These are phyloP conservation scores for Fusarium burgessii DNA, from an alignment of 2,329 filamentous ascomycete species.

Conservation along the genomic window DNA sequence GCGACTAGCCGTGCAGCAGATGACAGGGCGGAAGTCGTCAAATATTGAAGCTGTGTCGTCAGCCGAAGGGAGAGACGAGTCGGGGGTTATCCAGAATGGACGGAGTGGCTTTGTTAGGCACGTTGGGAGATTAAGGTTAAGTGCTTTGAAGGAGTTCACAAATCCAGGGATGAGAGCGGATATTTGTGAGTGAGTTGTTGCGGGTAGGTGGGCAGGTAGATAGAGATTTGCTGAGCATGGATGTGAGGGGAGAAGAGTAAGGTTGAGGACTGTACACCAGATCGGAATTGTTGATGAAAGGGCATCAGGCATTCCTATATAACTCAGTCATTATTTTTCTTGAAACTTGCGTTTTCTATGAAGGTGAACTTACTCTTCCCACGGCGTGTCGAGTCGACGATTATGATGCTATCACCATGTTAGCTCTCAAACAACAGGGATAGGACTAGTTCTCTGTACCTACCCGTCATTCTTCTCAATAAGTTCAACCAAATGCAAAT, in stretches of 20 bases:
- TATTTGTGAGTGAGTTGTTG: slow-evolving; percentile 82
- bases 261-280: slow-evolving; percentile 91
- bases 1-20: slow-evolving; percentile 88
- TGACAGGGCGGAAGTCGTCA: slow-evolving; percentile 74
- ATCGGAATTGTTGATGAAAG: slow-evolving; percentile 93
- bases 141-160: slow-evolving; percentile 61
- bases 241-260: slow-evolving; percentile 75
- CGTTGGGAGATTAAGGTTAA: slow-evolving; percentile 68
- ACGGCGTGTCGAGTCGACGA: slow-evolving; percentile 92
- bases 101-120: slow-evolving; percentile 78
- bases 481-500: slow-evolving; percentile 81
- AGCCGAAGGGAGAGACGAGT: slow-evolving; percentile 62
- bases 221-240: slow-evolving; percentile 66
- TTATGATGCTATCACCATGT: slow-evolving; percentile 68
- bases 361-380: slow-evolving; percentile 75
- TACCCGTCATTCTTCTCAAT: slow-evolving; percentile 76
- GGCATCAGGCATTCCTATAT: slow-evolving; percentile 86
- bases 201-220: slow-evolving; percentile 79
- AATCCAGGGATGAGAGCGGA: slow-evolving; percentile 69
- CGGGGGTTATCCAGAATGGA: slow-evolving; percentile 83
- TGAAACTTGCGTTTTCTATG: background rate
- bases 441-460: slow-evolving; percentile 30
- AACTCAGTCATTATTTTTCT: background rate
- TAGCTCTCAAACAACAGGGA: background rate
- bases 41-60: slow-evolving; percentile 55